These are phyloP conservation scores for Sarcodon sp. DNA, from an alignment of 768 basidiomycete genomes.

Conservation along the genomic window DNA sequence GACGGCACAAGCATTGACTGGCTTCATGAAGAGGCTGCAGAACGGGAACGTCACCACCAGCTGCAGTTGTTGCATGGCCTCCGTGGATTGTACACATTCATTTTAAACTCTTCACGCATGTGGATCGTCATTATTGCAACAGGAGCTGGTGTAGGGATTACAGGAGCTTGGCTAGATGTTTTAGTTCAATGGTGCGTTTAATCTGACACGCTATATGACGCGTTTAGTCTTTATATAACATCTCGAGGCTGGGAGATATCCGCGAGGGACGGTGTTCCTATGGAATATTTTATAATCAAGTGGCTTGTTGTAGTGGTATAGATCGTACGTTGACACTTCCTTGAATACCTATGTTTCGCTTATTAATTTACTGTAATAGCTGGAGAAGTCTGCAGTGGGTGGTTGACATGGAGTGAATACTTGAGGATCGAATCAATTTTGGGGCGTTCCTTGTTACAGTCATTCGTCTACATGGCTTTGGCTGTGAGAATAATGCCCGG, in stretches of 20 bases:
- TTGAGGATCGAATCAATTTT: slow-evolving; percentile 40
- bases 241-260: slow-evolving; percentile 49
- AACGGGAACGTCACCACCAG: slow-evolving; percentile 40
- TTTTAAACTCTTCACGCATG: slow-evolving; percentile 43
- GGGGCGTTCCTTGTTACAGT: slow-evolving; percentile 49
- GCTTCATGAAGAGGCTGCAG: slow-evolving; percentile 51
- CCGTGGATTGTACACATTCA: slow-evolving; percentile 39
- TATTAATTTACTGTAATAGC: slow-evolving; percentile 22
- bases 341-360: background rate
- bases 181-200: slow-evolving; percentile 54
- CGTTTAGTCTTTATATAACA: background rate
- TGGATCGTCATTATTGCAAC: slow-evolving; percentile 61
- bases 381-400: slow-evolving; percentile 53
- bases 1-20: slow-evolving; percentile 60
- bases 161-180: slow-evolving; percentile 63
- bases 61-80: slow-evolving; percentile 39
- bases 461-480: slow-evolving; percentile 48
- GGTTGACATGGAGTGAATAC: slow-evolving; percentile 58
- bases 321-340: slow-evolving; percentile 26
- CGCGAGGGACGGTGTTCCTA: slow-evolving; percentile 56
- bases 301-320: slow-evolving; percentile 56
- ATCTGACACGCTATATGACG: background rate
- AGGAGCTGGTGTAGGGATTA: slow-evolving; percentile 53
- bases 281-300: slow-evolving; percentile 62
- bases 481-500: slow-evolving; percentile 32